Base-by-base conservation (phyloP, 2,329 filamentous ascomycete genomes). In the Clonostachys sp. region DNA sequence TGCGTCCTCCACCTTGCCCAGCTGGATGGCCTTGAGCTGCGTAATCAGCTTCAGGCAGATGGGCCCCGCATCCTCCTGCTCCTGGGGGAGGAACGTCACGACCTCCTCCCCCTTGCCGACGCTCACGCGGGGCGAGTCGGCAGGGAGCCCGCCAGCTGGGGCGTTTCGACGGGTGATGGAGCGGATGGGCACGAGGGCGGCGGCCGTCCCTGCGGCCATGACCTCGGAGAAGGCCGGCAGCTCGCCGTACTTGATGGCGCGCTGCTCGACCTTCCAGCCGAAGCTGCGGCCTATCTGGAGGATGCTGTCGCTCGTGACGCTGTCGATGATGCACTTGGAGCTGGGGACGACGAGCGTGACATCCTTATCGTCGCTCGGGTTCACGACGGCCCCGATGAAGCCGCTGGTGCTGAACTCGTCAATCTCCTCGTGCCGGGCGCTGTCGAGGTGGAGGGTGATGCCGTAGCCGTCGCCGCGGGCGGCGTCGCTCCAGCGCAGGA, bases 401-500 rank as follows among this genome's bases (percentile, higher is more conserved):
- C 90, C 92, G 53, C 86, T 91, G 0, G 94, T 97, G 55, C 87
- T 94, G 64, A 97, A 99, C 75, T 99, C 92, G 61, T 99, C 92
- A 52, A 99, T 81, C 64, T 95, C 90, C 50, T 82, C 86, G 57
- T 91, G 81, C 10, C 81, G 88, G 60, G 84, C 84, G 64, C 88
- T 94, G 69, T 97, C 94, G 47, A 97, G 73, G 65, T 97, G 92
- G 59, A 97, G 75, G 3, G 92, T 97, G 61, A 97, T 97, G n/a
- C 89, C 91, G 61, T 81, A 97, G 34, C 92, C 92, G 50, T 89
- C 80, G 16, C 75, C 72, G 49, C 86, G 75, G 1, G 94, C 92
- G 60, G 80, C 85, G 58, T 95, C 91, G 61, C 89, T 95, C 78
- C 89, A 91, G 48, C 87, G 78, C 59, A 97, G 70, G 6, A 97